Evolutionary conservation across 2,329 filamentous ascomycete genomes (phyloP).

Genomic region (Talaromyces pinophilus): DNA sequence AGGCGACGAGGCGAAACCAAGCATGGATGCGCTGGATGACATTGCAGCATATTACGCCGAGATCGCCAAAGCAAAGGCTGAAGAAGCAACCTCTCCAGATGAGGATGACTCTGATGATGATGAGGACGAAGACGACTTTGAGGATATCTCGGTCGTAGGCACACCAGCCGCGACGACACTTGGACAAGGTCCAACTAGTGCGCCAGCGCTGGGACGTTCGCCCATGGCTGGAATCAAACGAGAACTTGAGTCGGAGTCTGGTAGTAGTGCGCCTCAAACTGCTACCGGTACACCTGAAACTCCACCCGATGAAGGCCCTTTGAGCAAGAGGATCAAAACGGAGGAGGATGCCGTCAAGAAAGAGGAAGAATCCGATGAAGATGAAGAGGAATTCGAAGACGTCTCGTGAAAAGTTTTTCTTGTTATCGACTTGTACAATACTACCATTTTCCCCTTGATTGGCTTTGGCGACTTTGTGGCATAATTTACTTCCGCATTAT

Average conservation of each 20-base stretch:
- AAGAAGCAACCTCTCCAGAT: conserved; percentile 45
- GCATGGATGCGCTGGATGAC: conserved; percentile 47
- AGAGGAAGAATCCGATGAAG: conserved; percentile 46
- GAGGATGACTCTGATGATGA: conserved; percentile 44
- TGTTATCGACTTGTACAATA: background rate
- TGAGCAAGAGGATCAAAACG: conserved; percentile 48
- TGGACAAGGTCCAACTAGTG: conserved; percentile 23
- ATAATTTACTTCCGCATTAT: background rate
- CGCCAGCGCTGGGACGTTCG: conserved; percentile 9
- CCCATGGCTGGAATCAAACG: conserved; percentile 38
- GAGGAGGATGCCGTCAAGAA: conserved; percentile 39
- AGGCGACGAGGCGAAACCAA: conserved; percentile 47
- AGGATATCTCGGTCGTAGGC: conserved; percentile 40
- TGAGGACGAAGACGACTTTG: conserved; percentile 48
- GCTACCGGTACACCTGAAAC: conserved; percentile 40
- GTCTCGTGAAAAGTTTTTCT: conserved; percentile 29
- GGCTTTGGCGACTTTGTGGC: background rate
- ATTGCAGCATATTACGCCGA: conserved; percentile 51
- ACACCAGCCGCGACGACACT: conserved; percentile 34
- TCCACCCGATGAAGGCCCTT: conserved; percentile 42
- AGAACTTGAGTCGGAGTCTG: conserved; percentile 42
- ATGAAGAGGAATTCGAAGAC: conserved; percentile 47
- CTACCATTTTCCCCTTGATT: background rate
- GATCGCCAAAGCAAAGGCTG: conserved; percentile 47
- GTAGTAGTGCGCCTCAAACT: conserved; percentile 42